These are phyloP conservation scores for Aspergillus haitiensis DNA, from an alignment of 495 filamentous ascomycete genomes.

Conservation along the genomic window DNA sequence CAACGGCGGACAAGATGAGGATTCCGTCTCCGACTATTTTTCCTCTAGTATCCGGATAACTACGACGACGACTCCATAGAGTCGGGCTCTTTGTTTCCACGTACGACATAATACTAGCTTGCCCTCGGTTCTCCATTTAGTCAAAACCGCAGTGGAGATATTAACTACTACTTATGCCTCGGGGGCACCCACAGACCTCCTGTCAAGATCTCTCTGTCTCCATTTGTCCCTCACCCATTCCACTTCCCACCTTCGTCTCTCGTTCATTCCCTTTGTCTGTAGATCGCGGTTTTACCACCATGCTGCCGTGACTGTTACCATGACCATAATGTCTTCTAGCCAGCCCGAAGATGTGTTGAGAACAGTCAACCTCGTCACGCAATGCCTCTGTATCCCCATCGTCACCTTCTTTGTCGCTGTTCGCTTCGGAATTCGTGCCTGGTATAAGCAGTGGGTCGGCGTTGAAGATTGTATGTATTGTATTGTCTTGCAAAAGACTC, in stretches of 20 bases:
- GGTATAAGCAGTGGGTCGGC: constrained; percentile 36
- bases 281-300: not conserved
- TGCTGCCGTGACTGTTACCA: not conserved
- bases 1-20: too few species aligned
- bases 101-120: not conserved
- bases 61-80: not conserved
- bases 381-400: constrained; percentile 48
- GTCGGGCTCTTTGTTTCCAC: not conserved
- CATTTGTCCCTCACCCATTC: not conserved
- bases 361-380: constrained; percentile 44
- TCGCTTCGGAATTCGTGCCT: constrained; percentile 39
- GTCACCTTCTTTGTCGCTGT: constrained; percentile 38
- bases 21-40: too few species aligned
- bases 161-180: not conserved
- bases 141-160: not conserved
- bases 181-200: not conserved
- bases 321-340: constrained; percentile 28
- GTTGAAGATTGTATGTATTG: constrained; percentile 45
- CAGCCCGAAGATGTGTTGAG: constrained; percentile 38
- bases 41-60: too few species aligned
- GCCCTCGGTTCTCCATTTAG: not conserved
- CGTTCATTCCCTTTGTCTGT: not conserved
- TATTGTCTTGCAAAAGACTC: not conserved
- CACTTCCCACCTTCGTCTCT: not conserved
- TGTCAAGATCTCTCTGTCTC: not conserved